Base-by-base conservation (phyloP, 768 basidiomycete species). In the Rubroboletus satanas region DNA sequence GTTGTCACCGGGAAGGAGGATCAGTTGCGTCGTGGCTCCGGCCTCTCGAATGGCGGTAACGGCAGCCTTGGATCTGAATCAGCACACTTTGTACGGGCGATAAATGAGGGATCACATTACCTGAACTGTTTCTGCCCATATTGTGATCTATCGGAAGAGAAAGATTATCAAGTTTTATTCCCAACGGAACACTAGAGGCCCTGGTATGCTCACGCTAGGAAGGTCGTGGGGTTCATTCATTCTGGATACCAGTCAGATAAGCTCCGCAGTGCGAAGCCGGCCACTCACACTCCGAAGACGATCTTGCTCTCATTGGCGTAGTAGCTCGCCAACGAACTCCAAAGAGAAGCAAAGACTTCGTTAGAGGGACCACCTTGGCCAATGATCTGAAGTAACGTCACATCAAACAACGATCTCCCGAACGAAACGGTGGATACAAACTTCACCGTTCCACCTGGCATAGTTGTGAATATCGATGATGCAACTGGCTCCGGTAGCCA, bases 181-280 rank as follows among this genome's bases (percentile, higher is more conserved):
- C n/a, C 18, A 12, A 21, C 18, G 3, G 2, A 11, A 29, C 7
- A 5, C 17, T 28, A 29, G 12, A 28, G 12, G n/a, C 3, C 6
- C 15, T 17, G 9, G 18, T 12, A 18, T 23, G 15, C 56, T 58
- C n/a, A 60, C 59, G 10, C 3, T 45, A n/a, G n/a, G n/a, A 6
- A 60, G 38, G 23, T 58, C 59, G 26, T 60, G 56, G 2, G 59
- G 59, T 49, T 60, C 59, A 37, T 60, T 60, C 59, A 60, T 60
- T 45, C 59, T 60, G 8, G 5, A 7, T 35, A 55, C 18, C 4
- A 35, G n/a, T 59, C 5, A 59, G 37, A 18, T 5, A 26, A 31
- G 31, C 11, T 12, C 15, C n/a, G 44, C 5, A 18, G 6, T 1
- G 17, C 14, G 15, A 29, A 18, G 23, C 11, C 5, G 14, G 12